These are phyloP conservation scores for Penicillium sp. DNA, from an alignment of 2,329 filamentous ascomycete species.

Conservation along the genomic window DNA sequence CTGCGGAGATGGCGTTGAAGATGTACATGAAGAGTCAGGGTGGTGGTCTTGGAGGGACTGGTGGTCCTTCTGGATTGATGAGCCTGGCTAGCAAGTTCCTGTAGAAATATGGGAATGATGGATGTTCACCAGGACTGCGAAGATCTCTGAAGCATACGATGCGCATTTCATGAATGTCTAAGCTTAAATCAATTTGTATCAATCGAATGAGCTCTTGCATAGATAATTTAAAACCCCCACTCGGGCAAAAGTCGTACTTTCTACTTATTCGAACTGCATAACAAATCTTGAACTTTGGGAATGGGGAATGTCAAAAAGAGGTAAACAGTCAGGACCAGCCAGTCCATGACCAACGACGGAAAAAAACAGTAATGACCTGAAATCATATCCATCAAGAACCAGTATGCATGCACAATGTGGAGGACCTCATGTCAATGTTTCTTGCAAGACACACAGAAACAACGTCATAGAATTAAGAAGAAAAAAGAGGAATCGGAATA, in stretches of 20 bases:
- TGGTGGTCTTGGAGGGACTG: conserved; percentile 51
- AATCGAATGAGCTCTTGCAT: background rate
- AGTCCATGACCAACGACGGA: conserved; percentile 15
- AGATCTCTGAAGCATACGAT: background rate
- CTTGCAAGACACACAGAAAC: conserved; percentile 4
- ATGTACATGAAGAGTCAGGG: conserved; percentile 84
- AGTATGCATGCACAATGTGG: conserved; percentile 3
- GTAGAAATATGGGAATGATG: background rate
- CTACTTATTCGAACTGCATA: conserved; percentile 1
- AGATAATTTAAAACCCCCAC: conserved; percentile 7
- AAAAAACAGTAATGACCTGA: conserved; percentile 3
- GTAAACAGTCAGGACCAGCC: conserved; percentile 4
- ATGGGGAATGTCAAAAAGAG: background rate
- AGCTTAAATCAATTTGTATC: background rate
- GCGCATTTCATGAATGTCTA: background rate
- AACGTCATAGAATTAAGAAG: background rate
- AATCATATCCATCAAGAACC: conserved; percentile 13
- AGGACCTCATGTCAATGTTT: background rate
- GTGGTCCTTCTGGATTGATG: conserved; percentile 57
- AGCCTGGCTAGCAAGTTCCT: conserved; percentile 65
- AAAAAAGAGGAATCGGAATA: background rate
- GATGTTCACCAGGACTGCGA: background rate
- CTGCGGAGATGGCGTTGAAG: conserved; percentile 85
- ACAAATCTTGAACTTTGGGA: background rate
- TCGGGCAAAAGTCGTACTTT: background rate